These are phyloP conservation scores for Zygotorulaspora sp. DNA, from an alignment of 805 yeast genomes.

Conservation along the genomic window DNA sequence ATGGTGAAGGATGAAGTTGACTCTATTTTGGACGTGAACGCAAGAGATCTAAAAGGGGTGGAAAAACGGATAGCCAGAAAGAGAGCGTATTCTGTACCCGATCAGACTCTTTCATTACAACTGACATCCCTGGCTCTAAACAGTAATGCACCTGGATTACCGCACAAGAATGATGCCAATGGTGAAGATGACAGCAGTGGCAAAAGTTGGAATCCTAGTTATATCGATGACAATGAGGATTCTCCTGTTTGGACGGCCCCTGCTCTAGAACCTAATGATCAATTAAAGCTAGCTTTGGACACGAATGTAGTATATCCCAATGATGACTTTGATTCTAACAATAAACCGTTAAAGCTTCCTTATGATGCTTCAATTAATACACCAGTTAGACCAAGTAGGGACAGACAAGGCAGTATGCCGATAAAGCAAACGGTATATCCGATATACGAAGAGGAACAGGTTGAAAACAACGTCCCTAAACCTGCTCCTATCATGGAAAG, in stretches of 20 bases:
- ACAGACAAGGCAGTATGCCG: conserved; percentile 5
- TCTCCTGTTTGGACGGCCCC: conserved; percentile 40
- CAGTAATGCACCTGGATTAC: conserved; percentile 3
- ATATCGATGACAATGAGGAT: conserved; percentile 23
- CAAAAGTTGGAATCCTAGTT: conserved; percentile 11
- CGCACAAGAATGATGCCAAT: neutral
- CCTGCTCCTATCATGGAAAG: neutral
- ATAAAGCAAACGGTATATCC: conserved; percentile 2
- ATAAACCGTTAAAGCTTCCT: conserved; percentile 8
- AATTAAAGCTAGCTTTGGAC: conserved; percentile 33
- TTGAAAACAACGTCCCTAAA: neutral
- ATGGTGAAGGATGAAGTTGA: conserved; percentile 36
- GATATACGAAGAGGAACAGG: conserved; percentile 1
- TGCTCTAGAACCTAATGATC: conserved; percentile 38
- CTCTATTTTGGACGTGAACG: conserved; percentile 23
- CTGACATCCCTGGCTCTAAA: conserved; percentile 8
- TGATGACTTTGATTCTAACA: conserved; percentile 7
- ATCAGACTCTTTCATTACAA: conserved; percentile 3
- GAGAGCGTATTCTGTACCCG: conserved; percentile 36
- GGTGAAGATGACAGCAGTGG: neutral
- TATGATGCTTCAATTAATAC: conserved; percentile 4
- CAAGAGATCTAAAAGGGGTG: conserved; percentile 15
- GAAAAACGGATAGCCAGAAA: conserved; percentile 20
- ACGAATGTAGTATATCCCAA: conserved; percentile 6
- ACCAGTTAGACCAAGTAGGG: conserved; percentile 1